Percentiles rank a stretch among this genome's conserved stretches.
phyloP scores from a whole-genome alignment of 75 land plant species.

The Cupressus sempervirens region DNA sequence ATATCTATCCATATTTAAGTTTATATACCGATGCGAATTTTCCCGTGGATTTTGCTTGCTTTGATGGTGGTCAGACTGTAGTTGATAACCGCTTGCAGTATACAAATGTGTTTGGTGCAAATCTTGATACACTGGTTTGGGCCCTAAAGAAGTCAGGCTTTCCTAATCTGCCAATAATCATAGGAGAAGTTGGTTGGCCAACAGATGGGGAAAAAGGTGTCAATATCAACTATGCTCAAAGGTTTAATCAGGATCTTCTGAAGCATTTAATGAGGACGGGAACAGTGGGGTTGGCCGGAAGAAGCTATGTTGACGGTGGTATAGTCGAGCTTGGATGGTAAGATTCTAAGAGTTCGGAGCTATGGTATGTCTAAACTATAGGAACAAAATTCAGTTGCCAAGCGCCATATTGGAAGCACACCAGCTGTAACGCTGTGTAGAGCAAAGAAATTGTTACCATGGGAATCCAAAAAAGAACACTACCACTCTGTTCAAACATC shows the following conservation, averaged over 20 bases:
- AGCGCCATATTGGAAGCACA: too few species aligned
- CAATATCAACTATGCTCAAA: slow-evolving; percentile 35
- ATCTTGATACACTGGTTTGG: slow-evolving; percentile 53
- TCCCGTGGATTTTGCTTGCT: slow-evolving; percentile 72
- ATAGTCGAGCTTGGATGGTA: too few species aligned
- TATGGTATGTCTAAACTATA: too few species aligned
- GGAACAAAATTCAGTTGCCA: too few species aligned
- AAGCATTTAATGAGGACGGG: slow-evolving; percentile 29
- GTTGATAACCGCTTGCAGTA: slow-evolving; percentile 27
- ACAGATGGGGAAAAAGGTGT: slow-evolving; percentile 63
- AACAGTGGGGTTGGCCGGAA: too few species aligned
- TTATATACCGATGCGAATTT: slow-evolving; percentile 45
- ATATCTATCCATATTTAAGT: slow-evolving; percentile 82
- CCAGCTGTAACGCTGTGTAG: too few species aligned
- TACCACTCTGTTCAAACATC: too few species aligned
- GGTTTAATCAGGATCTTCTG: slow-evolving; percentile 54
- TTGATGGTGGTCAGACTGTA: slow-evolving; percentile 34
- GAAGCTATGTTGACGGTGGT: too few species aligned
- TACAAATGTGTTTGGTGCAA: slow-evolving; percentile 66
- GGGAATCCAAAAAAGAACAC: too few species aligned
- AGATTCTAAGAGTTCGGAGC: too few species aligned
- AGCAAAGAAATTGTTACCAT: too few species aligned
- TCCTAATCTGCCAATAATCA: slow-evolving; percentile 37
- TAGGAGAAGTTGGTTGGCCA: slow-evolving; percentile 85
- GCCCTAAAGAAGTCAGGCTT: slow-evolving; percentile 61